Percentiles rank a stretch among this genome's conserved stretches.
Conservation (phyloP, 2,329 filamentous ascomycete genomes). For the Epichloe glyceriae region DNA sequence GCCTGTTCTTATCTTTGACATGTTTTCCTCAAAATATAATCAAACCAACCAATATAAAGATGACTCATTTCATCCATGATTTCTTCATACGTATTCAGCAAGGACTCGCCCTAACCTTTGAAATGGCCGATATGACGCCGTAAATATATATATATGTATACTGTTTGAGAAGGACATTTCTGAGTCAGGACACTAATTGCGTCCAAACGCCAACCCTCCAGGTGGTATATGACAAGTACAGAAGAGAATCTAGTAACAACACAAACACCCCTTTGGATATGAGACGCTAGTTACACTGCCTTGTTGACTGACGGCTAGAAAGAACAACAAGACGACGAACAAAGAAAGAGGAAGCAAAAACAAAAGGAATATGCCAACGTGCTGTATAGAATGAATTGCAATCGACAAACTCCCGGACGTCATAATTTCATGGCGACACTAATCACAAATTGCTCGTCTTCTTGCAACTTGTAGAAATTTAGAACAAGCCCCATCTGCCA, state of each 20-base stretch:
- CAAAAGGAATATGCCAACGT: not conserved
- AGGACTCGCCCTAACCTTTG: too few relatives aligned
- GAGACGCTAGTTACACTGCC: too few relatives aligned
- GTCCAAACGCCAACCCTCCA: not conserved
- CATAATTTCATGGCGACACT: not conserved
- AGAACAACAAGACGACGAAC: not conserved
- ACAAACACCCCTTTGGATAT: too few relatives aligned
- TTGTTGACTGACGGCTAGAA: not conserved
- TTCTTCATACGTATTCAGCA: too few relatives aligned
- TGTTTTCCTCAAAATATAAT: not conserved
- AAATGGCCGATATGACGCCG: too few relatives aligned
- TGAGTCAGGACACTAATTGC: not conserved
- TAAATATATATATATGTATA: not conserved
- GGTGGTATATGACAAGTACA: not conserved
- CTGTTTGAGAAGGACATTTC: not conserved
- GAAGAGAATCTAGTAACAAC: not conserved
- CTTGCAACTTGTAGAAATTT: constrained; percentile 4
- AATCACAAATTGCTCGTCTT: not conserved
- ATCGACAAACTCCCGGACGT: not conserved
- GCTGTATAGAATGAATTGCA: not conserved
- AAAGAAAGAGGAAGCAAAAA: not conserved
- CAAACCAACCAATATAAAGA: not conserved
- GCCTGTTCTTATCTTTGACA: not conserved
- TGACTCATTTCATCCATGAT: too few relatives aligned
- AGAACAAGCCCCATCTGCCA: constrained; percentile 38